phyloP scores from a whole-genome alignment of 345 rosid genomes.

The Carallia pectinifolia region DNA sequence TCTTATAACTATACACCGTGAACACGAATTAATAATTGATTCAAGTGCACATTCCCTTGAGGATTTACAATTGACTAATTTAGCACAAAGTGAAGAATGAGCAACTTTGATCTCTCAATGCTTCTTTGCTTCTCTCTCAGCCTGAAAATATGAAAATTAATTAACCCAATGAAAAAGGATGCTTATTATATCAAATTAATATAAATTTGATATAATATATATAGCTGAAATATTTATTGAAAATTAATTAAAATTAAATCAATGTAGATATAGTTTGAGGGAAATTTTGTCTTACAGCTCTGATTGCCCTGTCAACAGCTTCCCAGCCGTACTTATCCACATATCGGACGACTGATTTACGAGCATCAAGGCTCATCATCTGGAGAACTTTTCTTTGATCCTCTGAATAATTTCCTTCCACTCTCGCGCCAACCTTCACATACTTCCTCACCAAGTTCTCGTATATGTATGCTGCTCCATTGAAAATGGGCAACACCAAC shows the following conservation, averaged over 20 bases:
- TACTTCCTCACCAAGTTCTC: slow-evolving; percentile 59
- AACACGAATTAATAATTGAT: too few species aligned
- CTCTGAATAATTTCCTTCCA: slow-evolving; percentile 43
- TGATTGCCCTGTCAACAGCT: slow-evolving; percentile 71
- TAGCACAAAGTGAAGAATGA: too few species aligned
- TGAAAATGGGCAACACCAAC: slow-evolving; percentile 83
- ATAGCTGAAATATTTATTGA: too few species aligned
- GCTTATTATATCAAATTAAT: background rate
- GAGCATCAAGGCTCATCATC: slow-evolving; percentile 87
- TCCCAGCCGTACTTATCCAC: slow-evolving; percentile 73
- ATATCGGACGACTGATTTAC: slow-evolving; percentile 66
- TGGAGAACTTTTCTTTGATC: slow-evolving; percentile 71
- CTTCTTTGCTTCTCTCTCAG: slow-evolving; percentile 80
- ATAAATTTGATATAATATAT: too few species aligned
- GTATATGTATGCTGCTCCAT: slow-evolving; percentile 85
- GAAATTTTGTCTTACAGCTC: slow-evolving; percentile 46
- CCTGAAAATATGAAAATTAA: slow-evolving; percentile 38
- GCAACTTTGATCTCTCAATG: too few species aligned
- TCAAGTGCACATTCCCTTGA: too few species aligned
- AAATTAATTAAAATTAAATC: too few species aligned
- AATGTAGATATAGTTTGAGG: too few species aligned
- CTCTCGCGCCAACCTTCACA: slow-evolving; percentile 50
- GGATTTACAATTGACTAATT: too few species aligned
- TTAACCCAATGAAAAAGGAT: background rate
- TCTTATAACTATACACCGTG: too few species aligned